Percentiles rank a stretch among this genome's conserved stretches.
Conservation (phyloP, 345 rosid genomes). For the Dovyalis caffra region DNA sequence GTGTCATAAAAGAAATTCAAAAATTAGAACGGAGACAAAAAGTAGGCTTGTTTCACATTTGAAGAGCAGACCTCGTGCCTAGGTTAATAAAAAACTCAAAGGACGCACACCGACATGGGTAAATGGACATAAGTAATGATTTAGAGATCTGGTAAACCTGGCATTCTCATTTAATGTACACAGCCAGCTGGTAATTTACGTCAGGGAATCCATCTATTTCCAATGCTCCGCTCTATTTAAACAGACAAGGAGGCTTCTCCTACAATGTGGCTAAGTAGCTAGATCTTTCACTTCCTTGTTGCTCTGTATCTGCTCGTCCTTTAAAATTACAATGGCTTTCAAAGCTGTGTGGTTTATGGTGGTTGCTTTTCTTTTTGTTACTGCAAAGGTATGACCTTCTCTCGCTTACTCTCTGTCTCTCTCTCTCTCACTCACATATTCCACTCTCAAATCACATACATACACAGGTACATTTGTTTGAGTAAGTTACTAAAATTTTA, state of each 20-base stretch:
- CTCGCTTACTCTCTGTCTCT: background rate
- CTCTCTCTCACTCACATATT: background rate
- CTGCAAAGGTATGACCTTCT: constrained; percentile 30
- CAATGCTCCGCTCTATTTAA: constrained; percentile 8
- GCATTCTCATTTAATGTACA: no score
- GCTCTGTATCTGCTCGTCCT: background rate
- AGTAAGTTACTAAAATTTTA: background rate
- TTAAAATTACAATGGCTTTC: constrained; percentile 30
- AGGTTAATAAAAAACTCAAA: no score
- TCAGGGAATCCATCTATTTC: background rate
- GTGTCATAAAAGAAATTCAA: no score
- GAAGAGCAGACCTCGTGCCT: no score
- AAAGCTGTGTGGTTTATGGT: constrained; percentile 26
- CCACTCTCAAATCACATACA: no score
- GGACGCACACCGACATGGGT: no score
- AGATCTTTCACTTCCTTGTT: background rate
- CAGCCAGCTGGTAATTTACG: no score
- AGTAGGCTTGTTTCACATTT: no score
- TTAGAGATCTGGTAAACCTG: no score
- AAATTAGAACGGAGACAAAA: no score
- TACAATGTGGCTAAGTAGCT: background rate
- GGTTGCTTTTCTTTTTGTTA: constrained; percentile 29
- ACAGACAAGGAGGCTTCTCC: background rate
- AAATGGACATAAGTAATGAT: no score
- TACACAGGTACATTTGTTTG: background rate